These are phyloP conservation scores for Solanum chacoense DNA, from an alignment of 305 asterid species.

Conservation along the genomic window DNA sequence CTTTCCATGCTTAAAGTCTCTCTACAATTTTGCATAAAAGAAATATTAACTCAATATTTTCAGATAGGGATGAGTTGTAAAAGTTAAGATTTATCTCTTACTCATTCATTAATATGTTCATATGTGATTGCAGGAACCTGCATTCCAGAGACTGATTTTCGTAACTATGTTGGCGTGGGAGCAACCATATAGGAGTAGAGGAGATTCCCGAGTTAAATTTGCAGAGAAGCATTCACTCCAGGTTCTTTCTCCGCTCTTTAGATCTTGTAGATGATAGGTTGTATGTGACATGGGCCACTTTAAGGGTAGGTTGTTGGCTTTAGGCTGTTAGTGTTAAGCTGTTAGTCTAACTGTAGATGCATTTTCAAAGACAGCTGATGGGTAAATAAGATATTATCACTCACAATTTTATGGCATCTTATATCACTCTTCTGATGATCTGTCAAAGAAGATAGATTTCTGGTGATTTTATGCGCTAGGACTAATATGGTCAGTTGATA, in stretches of 20 bases:
- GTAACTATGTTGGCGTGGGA: constrained; percentile 99
- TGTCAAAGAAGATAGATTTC: neutral
- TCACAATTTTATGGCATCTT: neutral
- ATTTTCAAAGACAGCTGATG: neutral
- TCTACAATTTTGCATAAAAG: neutral
- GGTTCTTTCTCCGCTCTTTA: constrained; percentile 42
- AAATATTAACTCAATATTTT: neutral
- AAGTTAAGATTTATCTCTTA: neutral
- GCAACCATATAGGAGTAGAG: constrained; percentile 47
- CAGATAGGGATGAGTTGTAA: neutral
- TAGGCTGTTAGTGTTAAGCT: neutral
- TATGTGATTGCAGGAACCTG: constrained; percentile 58
- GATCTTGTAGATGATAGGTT: neutral
- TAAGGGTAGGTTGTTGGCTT: neutral
- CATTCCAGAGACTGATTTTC: constrained; percentile 72
- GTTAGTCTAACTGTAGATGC: neutral
- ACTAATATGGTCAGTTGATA: neutral
- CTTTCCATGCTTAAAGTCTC: neutral
- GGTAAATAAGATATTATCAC: neutral
- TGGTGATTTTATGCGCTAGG: neutral
- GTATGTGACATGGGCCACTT: neutral
- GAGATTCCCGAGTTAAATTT: constrained; percentile 27
- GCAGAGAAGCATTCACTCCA: constrained; percentile 36
- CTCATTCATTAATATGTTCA: constrained; percentile 12
- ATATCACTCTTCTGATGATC: neutral